phyloP scores from a whole-genome alignment of 169 alveolate genomes.

The Toxoplasma gondii region DNA sequence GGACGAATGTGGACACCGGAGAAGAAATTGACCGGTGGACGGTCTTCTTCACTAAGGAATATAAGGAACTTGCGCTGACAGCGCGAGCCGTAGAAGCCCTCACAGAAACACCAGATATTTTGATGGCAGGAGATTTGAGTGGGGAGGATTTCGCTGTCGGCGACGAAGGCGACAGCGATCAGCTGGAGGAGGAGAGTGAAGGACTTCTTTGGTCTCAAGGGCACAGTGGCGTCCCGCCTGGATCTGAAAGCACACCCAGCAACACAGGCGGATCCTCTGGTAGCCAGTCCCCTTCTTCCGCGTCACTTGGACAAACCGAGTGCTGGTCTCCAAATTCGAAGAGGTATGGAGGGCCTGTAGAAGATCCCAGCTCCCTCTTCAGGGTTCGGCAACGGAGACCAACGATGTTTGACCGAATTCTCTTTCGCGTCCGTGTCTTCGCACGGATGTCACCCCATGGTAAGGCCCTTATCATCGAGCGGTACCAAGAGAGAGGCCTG shows the following conservation, averaged over 20 bases:
- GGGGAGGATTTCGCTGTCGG: not conserved
- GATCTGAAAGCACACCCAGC: not conserved
- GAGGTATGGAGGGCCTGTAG: not conserved
- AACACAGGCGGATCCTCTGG: too few relatives aligned
- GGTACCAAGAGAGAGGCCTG: constrained; percentile 17
- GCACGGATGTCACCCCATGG: constrained; percentile 53
- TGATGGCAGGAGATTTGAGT: not conserved
- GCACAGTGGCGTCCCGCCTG: not conserved
- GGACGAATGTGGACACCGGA: constrained; percentile 46
- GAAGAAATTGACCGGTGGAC: constrained; percentile 32
- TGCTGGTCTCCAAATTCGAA: not conserved
- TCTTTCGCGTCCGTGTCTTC: constrained; percentile 51
- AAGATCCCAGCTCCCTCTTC: not conserved
- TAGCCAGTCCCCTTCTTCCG: not conserved
- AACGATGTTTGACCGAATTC: not conserved
- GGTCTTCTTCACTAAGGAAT: constrained; percentile 20
- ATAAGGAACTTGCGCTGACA: constrained; percentile 32
- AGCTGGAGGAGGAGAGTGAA: not conserved
- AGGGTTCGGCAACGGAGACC: not conserved
- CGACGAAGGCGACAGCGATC: not conserved
- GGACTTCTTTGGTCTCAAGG: not conserved
- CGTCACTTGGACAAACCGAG: not conserved
- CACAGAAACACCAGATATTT: constrained; percentile 19
- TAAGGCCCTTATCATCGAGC: constrained; percentile 41
- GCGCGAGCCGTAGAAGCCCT: constrained; percentile 32